Conservation (phyloP, 495 filamentous ascomycete species). For the Talaromyces adpressus region DNA sequence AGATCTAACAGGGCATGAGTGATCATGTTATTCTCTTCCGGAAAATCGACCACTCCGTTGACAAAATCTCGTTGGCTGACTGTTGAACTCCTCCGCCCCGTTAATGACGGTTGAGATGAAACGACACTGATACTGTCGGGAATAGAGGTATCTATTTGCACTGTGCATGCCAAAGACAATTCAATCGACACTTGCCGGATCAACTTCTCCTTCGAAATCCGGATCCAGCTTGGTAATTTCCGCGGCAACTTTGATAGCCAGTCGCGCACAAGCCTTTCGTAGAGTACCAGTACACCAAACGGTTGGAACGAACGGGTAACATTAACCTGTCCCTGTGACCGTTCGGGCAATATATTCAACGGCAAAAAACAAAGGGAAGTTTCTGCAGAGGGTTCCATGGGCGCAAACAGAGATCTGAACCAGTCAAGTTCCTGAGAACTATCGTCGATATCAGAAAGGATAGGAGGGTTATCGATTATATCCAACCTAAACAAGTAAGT, state of each 20-base stretch:
- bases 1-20: conserved; percentile 3
- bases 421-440: neutral
- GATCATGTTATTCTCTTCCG: neutral
- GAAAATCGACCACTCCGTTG: neutral
- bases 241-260: conserved; percentile 32
- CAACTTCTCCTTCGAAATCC: conserved; percentile 34
- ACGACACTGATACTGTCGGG: neutral
- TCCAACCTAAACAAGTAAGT: conserved; percentile 1
- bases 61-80: neutral
- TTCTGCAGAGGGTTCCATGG: neutral
- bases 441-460: conserved; percentile 5
- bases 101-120: neutral
- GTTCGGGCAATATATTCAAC: neutral
- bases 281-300: conserved; percentile 22
- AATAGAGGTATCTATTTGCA: neutral
- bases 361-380: neutral
- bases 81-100: neutral
- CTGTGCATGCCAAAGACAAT: conserved; percentile 28
- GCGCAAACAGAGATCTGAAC: neutral
- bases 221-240: conserved; percentile 27
- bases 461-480: neutral
- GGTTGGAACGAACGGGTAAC: neutral
- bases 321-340: neutral
- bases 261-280: conserved; percentile 31
- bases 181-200: conserved; percentile 33